Evolutionary conservation across 345 rosid genomes (phyloP).

Genomic region (Euphorbia peplus): DNA sequence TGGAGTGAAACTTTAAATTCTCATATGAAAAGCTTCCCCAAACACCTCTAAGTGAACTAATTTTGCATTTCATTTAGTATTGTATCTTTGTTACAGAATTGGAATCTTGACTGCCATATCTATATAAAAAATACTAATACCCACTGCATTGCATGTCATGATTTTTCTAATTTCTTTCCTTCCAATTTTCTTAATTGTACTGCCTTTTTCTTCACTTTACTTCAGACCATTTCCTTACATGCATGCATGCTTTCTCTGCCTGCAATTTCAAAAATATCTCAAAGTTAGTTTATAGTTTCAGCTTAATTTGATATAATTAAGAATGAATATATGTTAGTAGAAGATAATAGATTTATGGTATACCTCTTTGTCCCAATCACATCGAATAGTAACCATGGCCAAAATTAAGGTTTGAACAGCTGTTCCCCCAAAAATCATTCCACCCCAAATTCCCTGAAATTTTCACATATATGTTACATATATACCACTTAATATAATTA

Average conservation of each 20-base stretch:
- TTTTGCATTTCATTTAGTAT: too few species aligned
- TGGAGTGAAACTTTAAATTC: too few species aligned
- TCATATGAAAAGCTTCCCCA: too few species aligned
- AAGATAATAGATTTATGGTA: too few species aligned
- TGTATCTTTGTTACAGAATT: too few species aligned
- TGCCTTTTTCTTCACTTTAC: not conserved
- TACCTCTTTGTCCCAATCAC: conserved; percentile 87
- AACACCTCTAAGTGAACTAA: too few species aligned
- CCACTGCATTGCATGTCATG: not conserved
- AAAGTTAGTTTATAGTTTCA: not conserved
- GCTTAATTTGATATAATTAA: not conserved
- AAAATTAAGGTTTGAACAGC: conserved; percentile 62
- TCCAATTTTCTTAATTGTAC: not conserved
- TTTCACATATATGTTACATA: too few species aligned
- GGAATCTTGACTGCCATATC: too few species aligned
- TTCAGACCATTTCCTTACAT: conserved; percentile 57
- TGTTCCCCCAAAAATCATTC: conserved; percentile 89
- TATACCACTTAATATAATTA: too few species aligned
- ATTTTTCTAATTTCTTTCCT: too few species aligned
- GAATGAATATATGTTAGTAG: not conserved
- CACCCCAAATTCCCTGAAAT: conserved; percentile 81
- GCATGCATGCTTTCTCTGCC: conserved; percentile 65
- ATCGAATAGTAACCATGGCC: conserved; percentile 45
- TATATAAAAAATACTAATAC: too few species aligned
- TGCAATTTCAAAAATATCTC: conserved; percentile 23